Base-by-base conservation (phyloP, 163 green algal species). In the Prototheca wickerhamii region DNA sequence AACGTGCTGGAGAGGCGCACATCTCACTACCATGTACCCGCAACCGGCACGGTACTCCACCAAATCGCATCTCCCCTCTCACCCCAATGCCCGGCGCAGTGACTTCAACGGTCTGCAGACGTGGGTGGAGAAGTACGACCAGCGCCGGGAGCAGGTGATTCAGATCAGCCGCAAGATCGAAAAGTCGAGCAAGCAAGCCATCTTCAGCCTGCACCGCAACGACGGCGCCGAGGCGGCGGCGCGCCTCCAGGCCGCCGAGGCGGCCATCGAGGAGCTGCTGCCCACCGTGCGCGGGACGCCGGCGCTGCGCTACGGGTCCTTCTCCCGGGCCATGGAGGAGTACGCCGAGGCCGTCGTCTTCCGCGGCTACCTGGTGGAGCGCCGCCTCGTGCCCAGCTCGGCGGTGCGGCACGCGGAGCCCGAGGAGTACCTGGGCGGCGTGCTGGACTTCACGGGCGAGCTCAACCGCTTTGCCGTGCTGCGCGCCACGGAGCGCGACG, bases 391-490 rank as follows among this genome's bases (percentile, higher is more conserved):
- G 1, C 52, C 52, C 6, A 58, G 65, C 20, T 54, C 28, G 5
- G 83, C 91, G 64, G 33, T 95, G 44, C 58, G 74, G 6, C 62
- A 88, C 18, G 72, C 65, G 8, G 78, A 86, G n/a, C 68, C 63
- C 12, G 86, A 93, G 33, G 86, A 93, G 75, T 91, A 67, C 50
- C 31, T 71, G 43, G 85, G 82, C 15, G 87, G 85, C 28, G 77
- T 95, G 63, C 65, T 95, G 37, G 87, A 95, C 75, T 89, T 95
- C 63, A 90, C 84, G 3, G 87, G 86, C 1, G 87, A 95, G 76
- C 84, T 95, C 30, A 88, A 88, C 63, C 65, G 87, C 30, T 88
- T 82, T 56, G 75, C 79, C 10, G 66, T 95, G 12, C 67, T 70
- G 8, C 63, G 72, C 23, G 87, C 87, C 21, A 95, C 87, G 2